phyloP scores from a whole-genome alignment of 75 land plant species.

The Picea glauca region DNA sequence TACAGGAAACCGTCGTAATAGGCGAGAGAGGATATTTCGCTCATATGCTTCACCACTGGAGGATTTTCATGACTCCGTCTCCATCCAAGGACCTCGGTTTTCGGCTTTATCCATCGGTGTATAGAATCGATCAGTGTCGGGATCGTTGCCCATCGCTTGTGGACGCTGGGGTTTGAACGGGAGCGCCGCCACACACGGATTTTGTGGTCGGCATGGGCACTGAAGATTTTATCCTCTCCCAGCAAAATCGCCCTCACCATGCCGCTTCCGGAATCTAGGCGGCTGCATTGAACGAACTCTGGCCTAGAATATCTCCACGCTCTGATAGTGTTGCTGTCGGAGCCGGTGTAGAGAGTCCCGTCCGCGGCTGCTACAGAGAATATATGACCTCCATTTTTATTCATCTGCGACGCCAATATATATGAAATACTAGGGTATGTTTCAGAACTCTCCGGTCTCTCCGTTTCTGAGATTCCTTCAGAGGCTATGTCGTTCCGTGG shows the following conservation, averaged over 20 bases:
- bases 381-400: no score
- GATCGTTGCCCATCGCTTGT: constrained; percentile 49
- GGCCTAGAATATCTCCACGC: constrained; percentile 22
- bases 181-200: constrained; percentile 61
- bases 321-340: constrained; percentile 25
- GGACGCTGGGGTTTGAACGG: background rate
- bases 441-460: no score
- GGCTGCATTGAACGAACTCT: constrained; percentile 24
- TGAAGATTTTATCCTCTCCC: constrained; percentile 29
- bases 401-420: no score
- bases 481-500: no score
- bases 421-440: no score
- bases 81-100: constrained; percentile 40
- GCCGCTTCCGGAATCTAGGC: constrained; percentile 47
- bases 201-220: constrained; percentile 69
- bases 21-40: constrained; percentile 19
- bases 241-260: constrained; percentile 42
- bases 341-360: constrained; percentile 6
- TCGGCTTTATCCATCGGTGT: constrained; percentile 40
- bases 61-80: constrained; percentile 15
- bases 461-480: no score
- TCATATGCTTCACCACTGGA: constrained; percentile 16
- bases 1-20: constrained; percentile 22
- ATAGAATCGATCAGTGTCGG: constrained; percentile 45
- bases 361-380: no score